Percentiles rank a stretch among this genome's conserved stretches.
Evolutionary conservation across 2,329 filamentous ascomycete species (phyloP).

Genomic region (Xylariales sp.): DNA sequence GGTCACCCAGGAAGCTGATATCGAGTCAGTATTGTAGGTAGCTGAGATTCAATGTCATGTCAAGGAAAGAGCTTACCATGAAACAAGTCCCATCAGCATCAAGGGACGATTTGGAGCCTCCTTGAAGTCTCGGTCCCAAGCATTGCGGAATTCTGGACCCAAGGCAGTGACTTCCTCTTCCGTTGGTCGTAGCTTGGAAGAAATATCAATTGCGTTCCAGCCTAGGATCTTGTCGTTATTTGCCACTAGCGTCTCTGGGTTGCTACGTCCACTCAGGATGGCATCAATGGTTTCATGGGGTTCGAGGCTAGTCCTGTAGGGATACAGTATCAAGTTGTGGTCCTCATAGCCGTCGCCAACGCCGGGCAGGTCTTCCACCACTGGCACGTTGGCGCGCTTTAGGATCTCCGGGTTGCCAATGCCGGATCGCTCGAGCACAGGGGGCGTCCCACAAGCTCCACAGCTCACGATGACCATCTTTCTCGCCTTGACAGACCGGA

Average conservation of each 20-base stretch:
- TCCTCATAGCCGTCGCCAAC: constrained; percentile 50
- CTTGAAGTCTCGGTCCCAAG: constrained; percentile 47
- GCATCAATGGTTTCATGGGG: constrained; percentile 39
- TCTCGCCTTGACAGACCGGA: constrained; percentile 38
- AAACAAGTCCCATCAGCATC: constrained; percentile 34
- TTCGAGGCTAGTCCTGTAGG: constrained; percentile 43
- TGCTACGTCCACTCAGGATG: constrained; percentile 18
- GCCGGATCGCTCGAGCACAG: constrained; percentile 59
- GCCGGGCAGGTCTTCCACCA: constrained; percentile 45
- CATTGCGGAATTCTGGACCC: constrained; percentile 42
- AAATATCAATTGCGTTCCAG: constrained; percentile 49
- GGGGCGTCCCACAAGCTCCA: constrained; percentile 49
- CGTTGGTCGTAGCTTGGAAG: constrained; percentile 45
- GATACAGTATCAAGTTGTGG: constrained; percentile 43
- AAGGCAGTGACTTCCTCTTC: constrained; percentile 43
- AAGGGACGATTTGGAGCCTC: constrained; percentile 34
- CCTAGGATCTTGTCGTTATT: constrained; percentile 34
- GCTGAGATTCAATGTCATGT: neutral
- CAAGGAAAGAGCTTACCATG: constrained; percentile 11
- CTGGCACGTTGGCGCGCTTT: constrained; percentile 36
- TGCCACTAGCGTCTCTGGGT: constrained; percentile 15
- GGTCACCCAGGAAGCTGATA: constrained; percentile 5
- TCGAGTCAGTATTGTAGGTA: neutral
- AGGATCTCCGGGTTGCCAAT: constrained; percentile 47
- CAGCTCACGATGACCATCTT: constrained; percentile 47